Evolutionary conservation across 768 basidiomycete species (phyloP).

Genomic region (Amanita phalloides): DNA sequence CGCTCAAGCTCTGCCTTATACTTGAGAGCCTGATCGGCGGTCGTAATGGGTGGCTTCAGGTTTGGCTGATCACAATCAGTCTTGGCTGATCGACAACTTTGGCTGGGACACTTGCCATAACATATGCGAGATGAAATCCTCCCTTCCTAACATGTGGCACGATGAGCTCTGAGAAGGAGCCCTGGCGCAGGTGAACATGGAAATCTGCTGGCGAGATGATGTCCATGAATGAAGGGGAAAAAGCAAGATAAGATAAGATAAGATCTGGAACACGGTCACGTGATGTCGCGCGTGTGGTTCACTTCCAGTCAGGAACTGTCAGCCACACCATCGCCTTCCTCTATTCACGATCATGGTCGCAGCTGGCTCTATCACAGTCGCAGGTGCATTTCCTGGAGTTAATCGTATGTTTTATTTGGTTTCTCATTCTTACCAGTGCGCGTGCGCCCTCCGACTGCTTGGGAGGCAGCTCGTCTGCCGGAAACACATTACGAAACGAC

Average conservation of each 20-base stretch:
- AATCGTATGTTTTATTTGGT: constrained; percentile 8
- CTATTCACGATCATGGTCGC: constrained; percentile 47
- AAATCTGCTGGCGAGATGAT: constrained; percentile 39
- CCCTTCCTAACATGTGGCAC: constrained; percentile 85
- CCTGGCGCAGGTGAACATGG: constrained; percentile 95
- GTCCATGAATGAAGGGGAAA: constrained; percentile 17
- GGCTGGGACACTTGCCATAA: constrained; percentile 62
- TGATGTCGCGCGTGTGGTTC: constrained; percentile 29
- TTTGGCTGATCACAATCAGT: constrained; percentile 57
- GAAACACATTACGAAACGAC: constrained; percentile 59
- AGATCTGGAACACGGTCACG: constrained; percentile 20
- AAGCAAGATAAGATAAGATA: constrained; percentile 17
- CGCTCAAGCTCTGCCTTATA: constrained; percentile 69
- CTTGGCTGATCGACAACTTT: constrained; percentile 5
- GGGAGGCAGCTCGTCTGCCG: constrained; percentile 81
- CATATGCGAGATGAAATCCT: constrained; percentile 87
- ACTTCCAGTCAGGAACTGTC: constrained; percentile 11
- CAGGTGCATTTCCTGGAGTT: constrained; percentile 36
- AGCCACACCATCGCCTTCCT: constrained; percentile 8
- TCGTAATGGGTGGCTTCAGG: constrained; percentile 79
- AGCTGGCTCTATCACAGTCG: constrained; percentile 82
- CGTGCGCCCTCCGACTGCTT: constrained; percentile 77
- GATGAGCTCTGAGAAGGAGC: constrained; percentile 69
- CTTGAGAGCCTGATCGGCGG: constrained; percentile 64
- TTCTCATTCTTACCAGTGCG: constrained; percentile 46